A percentile compares a stretch with the other conserved stretches of the same genome.
These are phyloP conservation scores for Jatropha podagrica DNA, from an alignment of 441 rosid species.

Conservation along the genomic window DNA sequence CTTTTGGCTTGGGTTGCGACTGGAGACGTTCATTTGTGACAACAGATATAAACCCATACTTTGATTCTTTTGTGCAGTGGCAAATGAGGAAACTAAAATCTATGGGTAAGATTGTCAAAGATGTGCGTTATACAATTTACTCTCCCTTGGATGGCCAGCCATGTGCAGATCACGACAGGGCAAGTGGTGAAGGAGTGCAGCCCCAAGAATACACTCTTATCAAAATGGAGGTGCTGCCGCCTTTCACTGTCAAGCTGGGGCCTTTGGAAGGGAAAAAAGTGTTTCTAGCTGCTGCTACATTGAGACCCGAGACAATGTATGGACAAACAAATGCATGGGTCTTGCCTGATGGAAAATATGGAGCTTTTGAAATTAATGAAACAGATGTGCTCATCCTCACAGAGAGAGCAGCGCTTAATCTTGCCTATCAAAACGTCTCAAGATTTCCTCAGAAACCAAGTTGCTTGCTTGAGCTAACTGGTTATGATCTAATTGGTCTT, in stretches of 20 bases:
- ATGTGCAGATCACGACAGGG: conserved; percentile 95
- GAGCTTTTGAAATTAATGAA: conserved; percentile 87
- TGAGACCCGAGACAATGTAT: conserved; percentile 98
- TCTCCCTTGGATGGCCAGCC: conserved; percentile 97
- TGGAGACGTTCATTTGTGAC: conserved; percentile 94
- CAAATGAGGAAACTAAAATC: conserved; percentile 86
- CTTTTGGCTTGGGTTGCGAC: conserved; percentile 89
- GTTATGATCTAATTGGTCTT: conserved; percentile 86
- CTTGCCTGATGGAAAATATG: conserved; percentile 88
- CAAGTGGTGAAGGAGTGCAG: conserved; percentile 90
- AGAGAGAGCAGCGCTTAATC: conserved; percentile 79
- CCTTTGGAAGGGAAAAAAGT: conserved; percentile 71
- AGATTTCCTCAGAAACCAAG: conserved; percentile 67
- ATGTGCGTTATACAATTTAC: conserved; percentile 71
- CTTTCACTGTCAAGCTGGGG: conserved; percentile 63
- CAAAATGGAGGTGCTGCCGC: conserved; percentile 81
- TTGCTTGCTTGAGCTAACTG: conserved; percentile 78
- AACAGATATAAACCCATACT: conserved; percentile 76
- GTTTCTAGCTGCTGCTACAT: conserved; percentile 83
- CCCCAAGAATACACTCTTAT: conserved; percentile 90
- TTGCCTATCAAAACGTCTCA: conserved; percentile 84
- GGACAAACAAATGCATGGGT: conserved; percentile 99
- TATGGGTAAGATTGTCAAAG: conserved; percentile 86
- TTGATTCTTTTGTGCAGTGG: conserved; percentile 82
- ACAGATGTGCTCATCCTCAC: conserved; percentile 72